phyloP scores from a whole-genome alignment of 768 basidiomycete species.

The Lyophyllum decastes region DNA sequence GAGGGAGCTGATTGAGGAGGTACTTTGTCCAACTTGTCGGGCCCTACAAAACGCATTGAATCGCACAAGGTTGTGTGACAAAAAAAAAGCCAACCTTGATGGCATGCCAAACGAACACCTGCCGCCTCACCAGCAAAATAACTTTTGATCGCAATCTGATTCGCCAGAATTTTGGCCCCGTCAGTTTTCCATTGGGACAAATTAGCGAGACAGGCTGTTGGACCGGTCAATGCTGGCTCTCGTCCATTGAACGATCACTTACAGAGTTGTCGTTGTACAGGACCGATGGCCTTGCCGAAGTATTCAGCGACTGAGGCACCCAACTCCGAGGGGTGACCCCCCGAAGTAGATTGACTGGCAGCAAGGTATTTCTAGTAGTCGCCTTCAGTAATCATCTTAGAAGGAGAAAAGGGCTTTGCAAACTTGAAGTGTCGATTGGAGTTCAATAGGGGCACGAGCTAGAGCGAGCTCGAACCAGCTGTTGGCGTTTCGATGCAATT shows the following conservation, averaged over 20 bases:
- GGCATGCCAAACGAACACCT: slow-evolving; percentile 71
- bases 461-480: slow-evolving; percentile 88
- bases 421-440: slow-evolving; percentile 92
- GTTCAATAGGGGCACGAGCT: slow-evolving; percentile 85
- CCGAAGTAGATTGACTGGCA: slow-evolving; percentile 64
- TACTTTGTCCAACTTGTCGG: slow-evolving; percentile 59
- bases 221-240: not conserved
- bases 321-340: slow-evolving; percentile 81
- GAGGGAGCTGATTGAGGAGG: slow-evolving; percentile 61
- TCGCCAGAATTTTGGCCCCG: slow-evolving; percentile 76
- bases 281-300: slow-evolving; percentile 80
- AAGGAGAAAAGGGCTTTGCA: slow-evolving; percentile 11
- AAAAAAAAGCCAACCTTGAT: slow-evolving; percentile 50
- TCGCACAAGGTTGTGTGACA: not conserved
- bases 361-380: slow-evolving; percentile 80
- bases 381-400: not conserved
- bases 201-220: slow-evolving; percentile 52
- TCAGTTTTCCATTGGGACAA: slow-evolving; percentile 74
- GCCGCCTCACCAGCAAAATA: slow-evolving; percentile 88
- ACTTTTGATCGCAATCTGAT: slow-evolving; percentile 88
- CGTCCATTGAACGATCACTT: slow-evolving; percentile 18
- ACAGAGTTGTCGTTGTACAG: slow-evolving; percentile 78
- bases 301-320: slow-evolving; percentile 89
- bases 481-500: slow-evolving; percentile 72
- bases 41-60: slow-evolving; percentile 34